phyloP scores from a whole-genome alignment of 306 rosid species.

The Ammopiptanthus mongolicus region DNA sequence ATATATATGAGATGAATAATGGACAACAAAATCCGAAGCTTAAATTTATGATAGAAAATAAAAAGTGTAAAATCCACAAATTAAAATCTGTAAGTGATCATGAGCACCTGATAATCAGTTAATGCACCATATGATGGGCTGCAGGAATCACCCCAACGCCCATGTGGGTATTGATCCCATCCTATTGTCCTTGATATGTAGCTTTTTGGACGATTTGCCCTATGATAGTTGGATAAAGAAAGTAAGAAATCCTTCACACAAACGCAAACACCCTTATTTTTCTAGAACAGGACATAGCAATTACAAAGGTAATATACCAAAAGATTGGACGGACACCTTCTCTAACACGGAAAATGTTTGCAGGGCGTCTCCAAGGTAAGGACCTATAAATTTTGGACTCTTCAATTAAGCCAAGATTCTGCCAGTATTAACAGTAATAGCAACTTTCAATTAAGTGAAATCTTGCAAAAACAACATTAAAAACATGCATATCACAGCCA shows the following conservation, averaged over 20 bases:
- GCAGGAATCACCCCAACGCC: slow-evolving; percentile 89
- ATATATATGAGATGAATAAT: neutral
- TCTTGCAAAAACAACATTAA: slow-evolving; percentile 11
- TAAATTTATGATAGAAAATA: neutral
- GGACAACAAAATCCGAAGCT: neutral
- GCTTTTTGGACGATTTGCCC: slow-evolving; percentile 99
- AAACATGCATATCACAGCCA: slow-evolving; percentile 23
- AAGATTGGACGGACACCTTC: slow-evolving; percentile 95
- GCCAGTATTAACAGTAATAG: slow-evolving; percentile 29
- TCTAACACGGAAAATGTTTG: slow-evolving; percentile 74
- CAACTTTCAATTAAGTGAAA: slow-evolving; percentile 5
- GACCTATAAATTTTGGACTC: slow-evolving; percentile 75
- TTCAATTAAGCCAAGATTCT: slow-evolving; percentile 93
- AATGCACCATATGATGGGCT: slow-evolving; percentile 91
- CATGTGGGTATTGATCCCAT: slow-evolving; percentile 97
- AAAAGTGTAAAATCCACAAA: neutral
- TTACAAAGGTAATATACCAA: slow-evolving; percentile 45
- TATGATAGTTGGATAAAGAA: slow-evolving; percentile 29
- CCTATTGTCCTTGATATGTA: slow-evolving; percentile 91
- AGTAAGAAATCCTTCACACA: slow-evolving; percentile 26
- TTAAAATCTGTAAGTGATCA: slow-evolving; percentile 3
- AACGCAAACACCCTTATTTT: neutral
- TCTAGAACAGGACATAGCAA: slow-evolving; percentile 5
- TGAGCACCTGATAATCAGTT: slow-evolving; percentile 76
- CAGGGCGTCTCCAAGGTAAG: slow-evolving; percentile 85